phyloP scores from a whole-genome alignment of 2,329 filamentous ascomycete species.

The Claviceps fusiformis region DNA sequence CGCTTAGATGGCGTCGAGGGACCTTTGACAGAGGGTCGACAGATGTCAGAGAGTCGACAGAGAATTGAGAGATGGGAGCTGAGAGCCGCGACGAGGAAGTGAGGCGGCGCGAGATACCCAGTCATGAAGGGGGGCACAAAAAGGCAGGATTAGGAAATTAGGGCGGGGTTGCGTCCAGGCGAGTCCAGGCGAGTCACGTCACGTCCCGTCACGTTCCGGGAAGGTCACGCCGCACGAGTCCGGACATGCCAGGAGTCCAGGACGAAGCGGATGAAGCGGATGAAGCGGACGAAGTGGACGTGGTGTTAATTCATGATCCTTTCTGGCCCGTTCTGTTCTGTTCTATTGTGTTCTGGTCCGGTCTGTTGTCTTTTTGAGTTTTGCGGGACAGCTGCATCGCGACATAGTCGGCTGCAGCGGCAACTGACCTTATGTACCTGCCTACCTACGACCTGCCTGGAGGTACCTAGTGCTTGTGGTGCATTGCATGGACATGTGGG shows the following conservation, averaged over 20 bases:
- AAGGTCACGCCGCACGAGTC: not conserved
- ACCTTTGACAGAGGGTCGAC: no score
- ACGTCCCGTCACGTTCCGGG: not conserved
- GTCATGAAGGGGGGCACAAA: not conserved
- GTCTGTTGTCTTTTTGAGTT: not conserved
- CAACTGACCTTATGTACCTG: no score
- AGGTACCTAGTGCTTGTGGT: no score
- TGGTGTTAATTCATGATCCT: no score
- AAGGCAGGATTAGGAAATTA: not conserved
- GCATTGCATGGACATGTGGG: no score
- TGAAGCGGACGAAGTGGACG: not conserved
- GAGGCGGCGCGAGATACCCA: not conserved
- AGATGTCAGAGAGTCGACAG: no score
- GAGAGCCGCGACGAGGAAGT: not conserved
- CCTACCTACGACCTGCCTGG: no score
- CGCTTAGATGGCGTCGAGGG: not conserved
- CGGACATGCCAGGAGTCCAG: no score
- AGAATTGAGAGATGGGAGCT: not conserved
- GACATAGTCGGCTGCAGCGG: not conserved
- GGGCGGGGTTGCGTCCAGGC: not conserved
- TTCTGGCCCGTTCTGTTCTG: no score
- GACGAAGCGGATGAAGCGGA: not conserved
- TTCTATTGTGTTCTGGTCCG: no score
- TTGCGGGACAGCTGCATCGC: not conserved
- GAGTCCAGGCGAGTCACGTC: not conserved